Percentiles rank a stretch among this genome's conserved stretches.
Conservation (phyloP, 2,329 filamentous ascomycete genomes). For the Exophiala lecanii-corni region DNA sequence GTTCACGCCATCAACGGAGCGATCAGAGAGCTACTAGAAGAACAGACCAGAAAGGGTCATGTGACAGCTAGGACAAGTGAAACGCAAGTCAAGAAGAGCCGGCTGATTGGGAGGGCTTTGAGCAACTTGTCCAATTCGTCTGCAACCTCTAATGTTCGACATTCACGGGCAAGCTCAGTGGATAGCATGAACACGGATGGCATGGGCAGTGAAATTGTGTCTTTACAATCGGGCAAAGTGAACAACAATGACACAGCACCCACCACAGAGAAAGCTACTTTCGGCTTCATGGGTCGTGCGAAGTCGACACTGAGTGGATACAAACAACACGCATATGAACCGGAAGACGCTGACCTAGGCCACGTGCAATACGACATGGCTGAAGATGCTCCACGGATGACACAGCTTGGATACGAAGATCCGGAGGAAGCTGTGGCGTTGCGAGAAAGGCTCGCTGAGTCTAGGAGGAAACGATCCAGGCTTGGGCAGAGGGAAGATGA, state of each 20-base stretch:
- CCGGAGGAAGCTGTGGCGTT: constrained; percentile 49
- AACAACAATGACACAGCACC: constrained; percentile 8
- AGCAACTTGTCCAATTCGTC: constrained; percentile 40
- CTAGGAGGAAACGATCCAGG: constrained; percentile 27
- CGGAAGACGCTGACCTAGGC: constrained; percentile 28
- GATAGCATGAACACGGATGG: constrained; percentile 43
- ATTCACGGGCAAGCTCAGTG: constrained; percentile 46
- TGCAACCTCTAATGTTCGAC: constrained; percentile 23
- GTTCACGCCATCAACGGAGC: constrained; percentile 33
- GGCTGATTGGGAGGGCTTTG: constrained; percentile 40
- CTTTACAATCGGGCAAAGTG: constrained; percentile 9
- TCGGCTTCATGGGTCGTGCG: constrained; percentile 19
- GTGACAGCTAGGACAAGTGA: constrained; percentile 23
- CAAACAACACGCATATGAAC: constrained; percentile 32
- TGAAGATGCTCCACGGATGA: constrained; percentile 39
- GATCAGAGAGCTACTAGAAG: constrained; percentile 38
- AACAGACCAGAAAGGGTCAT: constrained; percentile 31
- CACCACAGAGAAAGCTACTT: constrained; percentile 8
- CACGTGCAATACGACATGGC: constrained; percentile 28
- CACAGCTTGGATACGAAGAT: constrained; percentile 46
- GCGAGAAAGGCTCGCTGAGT: constrained; percentile 52
- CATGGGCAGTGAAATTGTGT: constrained; percentile 31
- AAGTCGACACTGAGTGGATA: constrained; percentile 27
- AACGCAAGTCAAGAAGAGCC: constrained; percentile 29
- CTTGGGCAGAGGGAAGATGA: constrained; percentile 37